These are phyloP conservation scores for Taphrina deformans DNA, from an alignment of 1,139 yeast genomes.

Conservation along the genomic window DNA sequence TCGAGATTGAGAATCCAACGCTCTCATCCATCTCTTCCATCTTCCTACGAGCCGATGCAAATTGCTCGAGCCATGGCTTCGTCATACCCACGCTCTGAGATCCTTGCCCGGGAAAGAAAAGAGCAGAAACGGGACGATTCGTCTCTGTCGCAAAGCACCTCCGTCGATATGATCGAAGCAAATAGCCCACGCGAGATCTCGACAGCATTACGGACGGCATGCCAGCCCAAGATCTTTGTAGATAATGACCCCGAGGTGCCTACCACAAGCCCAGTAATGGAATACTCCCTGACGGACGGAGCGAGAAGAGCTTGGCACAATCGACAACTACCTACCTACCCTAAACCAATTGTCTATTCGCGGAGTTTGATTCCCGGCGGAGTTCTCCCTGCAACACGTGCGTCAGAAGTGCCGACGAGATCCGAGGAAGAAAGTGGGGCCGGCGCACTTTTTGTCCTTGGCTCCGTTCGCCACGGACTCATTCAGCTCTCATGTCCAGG, in stretches of 20 bases:
- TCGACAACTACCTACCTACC: too few relatives aligned
- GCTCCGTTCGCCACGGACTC: too few relatives aligned
- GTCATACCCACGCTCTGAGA: conserved; percentile 48
- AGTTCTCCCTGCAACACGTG: too few relatives aligned
- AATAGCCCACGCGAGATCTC: neutral
- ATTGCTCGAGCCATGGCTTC: conserved; percentile 39
- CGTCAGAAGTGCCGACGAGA: neutral
- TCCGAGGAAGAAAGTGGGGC: neutral
- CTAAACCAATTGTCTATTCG: too few relatives aligned
- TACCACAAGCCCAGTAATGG: too few relatives aligned
- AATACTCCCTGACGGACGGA: too few relatives aligned
- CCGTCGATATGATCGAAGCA: neutral
- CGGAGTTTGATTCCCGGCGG: too few relatives aligned
- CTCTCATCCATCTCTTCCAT: conserved; percentile 45
- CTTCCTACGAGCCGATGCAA: conserved; percentile 41
- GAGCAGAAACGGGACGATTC: conserved; percentile 26
- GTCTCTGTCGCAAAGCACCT: neutral
- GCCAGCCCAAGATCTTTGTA: too few relatives aligned
- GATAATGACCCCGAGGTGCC: too few relatives aligned
- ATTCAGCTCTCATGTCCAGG: too few relatives aligned
- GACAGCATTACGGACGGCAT: neutral
- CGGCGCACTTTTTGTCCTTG: neutral
- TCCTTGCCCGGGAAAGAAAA: conserved; percentile 49
- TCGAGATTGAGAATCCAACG: conserved; percentile 42
- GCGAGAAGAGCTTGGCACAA: too few relatives aligned